Base-by-base conservation (phyloP, 2,329 filamentous ascomycete species). In the Grosmannia clavigera region DNA sequence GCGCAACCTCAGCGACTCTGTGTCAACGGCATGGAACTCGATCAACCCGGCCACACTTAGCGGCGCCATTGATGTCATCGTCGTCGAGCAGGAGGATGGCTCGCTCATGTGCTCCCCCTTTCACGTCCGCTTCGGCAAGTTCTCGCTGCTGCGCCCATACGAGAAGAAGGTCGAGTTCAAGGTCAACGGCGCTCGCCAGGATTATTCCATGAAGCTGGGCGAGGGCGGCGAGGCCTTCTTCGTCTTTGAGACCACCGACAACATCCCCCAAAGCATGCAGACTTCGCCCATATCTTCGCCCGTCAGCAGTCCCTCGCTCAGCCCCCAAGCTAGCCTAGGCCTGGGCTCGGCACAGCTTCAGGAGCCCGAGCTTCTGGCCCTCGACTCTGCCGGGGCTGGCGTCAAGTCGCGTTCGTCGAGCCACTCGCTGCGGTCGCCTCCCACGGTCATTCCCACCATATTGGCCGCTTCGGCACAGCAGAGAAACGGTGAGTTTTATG, bases 141-240 rank as follows among this genome's bases (percentile, higher is more conserved):
- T 97, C 77, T 96, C 92, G 62, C 81, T 99, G 48, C 77, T 99
- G 68, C 88, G 94, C 27, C 94, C 94, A 0, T 96, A 86, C 62
- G 94, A 99, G 74, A 99, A 99, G 76, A 99, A 97, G 82, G 94
- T 99, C 69, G 92, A 97, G 74, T 99, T 99, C 76, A 83, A 82
- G 67, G 92, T 99, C 80, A 99, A 99, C 78, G 88, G 89, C 68
- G 76, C 82, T 63, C 95, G 94, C 74, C 91, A 96, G 72, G 81
- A 94, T 66, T 96, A 95, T 77, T 85, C 94, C 55, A 99, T 99
- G 94, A 99, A 99, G 76, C 81, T 99, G 25, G 94, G 94, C 53
- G 94, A 99, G 71, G 94, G 90, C 58, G 94, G 94, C 65, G 94
- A 99, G 76, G 94, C 94, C 31, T 99, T 99, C 76, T 99, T 99